These are phyloP conservation scores for Phytophthora megakarya DNA, from an alignment of 352 stramenopile species.

Conservation along the genomic window DNA sequence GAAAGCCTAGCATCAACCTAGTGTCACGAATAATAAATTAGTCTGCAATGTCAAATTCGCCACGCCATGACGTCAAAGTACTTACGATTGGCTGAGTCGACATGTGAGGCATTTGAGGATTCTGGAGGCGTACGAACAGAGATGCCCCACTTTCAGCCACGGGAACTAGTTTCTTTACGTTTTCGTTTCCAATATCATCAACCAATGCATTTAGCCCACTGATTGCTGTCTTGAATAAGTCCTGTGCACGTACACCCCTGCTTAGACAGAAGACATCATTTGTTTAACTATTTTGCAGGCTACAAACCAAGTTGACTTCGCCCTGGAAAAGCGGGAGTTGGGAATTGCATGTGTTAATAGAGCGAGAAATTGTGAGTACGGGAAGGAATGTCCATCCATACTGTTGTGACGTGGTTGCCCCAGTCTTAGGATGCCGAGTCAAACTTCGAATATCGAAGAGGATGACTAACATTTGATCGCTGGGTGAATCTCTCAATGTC, in stretches of 20 bases:
- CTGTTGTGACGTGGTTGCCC: conserved; percentile 45
- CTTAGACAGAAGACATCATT: not conserved
- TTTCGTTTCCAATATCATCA: conserved; percentile 48
- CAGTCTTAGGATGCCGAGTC: conserved; percentile 49
- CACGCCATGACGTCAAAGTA: not conserved
- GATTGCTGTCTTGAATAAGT: conserved; percentile 35
- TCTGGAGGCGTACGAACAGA: conserved; percentile 66
- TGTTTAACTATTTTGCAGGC: not conserved
- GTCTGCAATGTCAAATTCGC: not conserved
- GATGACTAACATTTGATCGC: conserved; percentile 36
- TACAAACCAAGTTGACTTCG: conserved; percentile 61
- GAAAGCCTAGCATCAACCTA: conserved; percentile 42
- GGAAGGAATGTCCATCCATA: conserved; percentile 74
- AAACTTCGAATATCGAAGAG: conserved; percentile 67
- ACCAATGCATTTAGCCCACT: conserved; percentile 37
- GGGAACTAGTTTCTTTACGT: conserved; percentile 43
- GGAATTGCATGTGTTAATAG: conserved; percentile 41
- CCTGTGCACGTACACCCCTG: conserved; percentile 26
- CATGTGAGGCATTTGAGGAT: conserved; percentile 54
- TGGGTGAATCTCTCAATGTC: conserved; percentile 50
- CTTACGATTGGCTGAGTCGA: conserved; percentile 47
- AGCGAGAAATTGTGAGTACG: conserved; percentile 42
- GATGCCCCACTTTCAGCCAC: conserved; percentile 52
- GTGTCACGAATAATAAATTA: not conserved
- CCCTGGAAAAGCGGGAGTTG: conserved; percentile 72